Evolutionary conservation across 1,284 basidiomycete genomes (phyloP), one percentile per base, ranked within the genome.

Genomic region (Phenoliferia sp.): DNA sequence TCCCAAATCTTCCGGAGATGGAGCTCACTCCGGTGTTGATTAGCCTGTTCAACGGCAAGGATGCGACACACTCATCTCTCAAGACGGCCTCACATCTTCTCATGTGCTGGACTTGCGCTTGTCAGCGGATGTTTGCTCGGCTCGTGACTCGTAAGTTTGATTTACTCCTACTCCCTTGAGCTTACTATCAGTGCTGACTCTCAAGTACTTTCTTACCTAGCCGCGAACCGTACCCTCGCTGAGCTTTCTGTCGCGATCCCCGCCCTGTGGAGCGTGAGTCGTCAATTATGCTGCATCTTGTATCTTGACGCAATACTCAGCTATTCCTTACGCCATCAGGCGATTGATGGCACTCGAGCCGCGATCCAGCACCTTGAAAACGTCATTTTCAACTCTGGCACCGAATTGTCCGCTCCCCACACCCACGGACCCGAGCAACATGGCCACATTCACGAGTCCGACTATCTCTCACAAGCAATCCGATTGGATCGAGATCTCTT

Each of bases 11-110:
- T 0, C 62, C 65, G 2, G 26, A 7, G 10, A 56, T 62, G 26
- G 34, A 57, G 2, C 63, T 70, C 19, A 58, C 44, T 0, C 57
- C 59, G 2, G 36, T 63, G n/a, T 3, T 67, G 26, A 3, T 17
- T 22, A 39, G 56, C 22, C 52, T 63, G 15, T 56, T 50, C 16
- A 31, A n/a, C 19, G 36, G 39, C 19, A 29, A 54, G 4, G 29
- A 3, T 17, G 29, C 31, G 32, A 59, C n/a, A 26, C 55, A 31
- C 29, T 32, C 31, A 9, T 26, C 28, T 3, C 31, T 57, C 7
- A 65, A 63, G 52, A 70, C 60, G 35, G 55, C 59, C 15, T 36
- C 48, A 35, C 69, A 70, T 39, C 58, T 67, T 0, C 17, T 67
- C 4, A 34, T 31, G 32, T 70, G 69, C 58, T 70, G 69, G 69